Evolutionary conservation across 345 rosid genomes (phyloP), one percentile per base, ranked within the genome.

Genomic region (Salix purpurea): DNA sequence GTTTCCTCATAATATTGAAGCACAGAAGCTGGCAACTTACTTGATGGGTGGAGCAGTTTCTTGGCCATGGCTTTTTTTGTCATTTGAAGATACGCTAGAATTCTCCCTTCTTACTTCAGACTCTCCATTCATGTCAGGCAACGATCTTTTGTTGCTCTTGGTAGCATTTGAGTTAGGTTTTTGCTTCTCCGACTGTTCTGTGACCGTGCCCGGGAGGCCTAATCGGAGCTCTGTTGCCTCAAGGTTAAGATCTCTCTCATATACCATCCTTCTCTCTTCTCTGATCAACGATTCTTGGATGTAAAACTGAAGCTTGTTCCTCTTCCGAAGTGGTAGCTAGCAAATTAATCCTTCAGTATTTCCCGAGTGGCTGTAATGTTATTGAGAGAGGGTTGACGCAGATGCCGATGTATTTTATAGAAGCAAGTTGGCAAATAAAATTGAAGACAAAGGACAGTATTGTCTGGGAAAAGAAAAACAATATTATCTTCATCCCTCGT

Each of bases 201-300:
- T 15, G 34, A 46, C 52, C 0, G 79, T 75, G 64, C 88, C 87
- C 16, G 88, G 87, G 0, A 85, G 61, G 66, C 88, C 88, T 80
- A 85, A 48, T 19, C 90, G 75, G 72, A 87, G 88, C 83, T 83
- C 87, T 0, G 88, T 87, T 8, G 87, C 90, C 26, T 83, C 86
- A 15, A 85, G 78, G 54, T 85, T 81, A 21, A 87, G 85, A 26
- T 83, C 84, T 74, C 79, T 82, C 67, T 79, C 80, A n/a, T 70
- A 83, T 28, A 40, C 80, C 86, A 83, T 82, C 6, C 16, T 19
- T 62, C 39, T 36, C 18, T 14, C 44, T 46, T 34, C 24, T 26
- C 14, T 14, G 15, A 44, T 24, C 36, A 15, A 48, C 48, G 6
- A 19, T 58, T 26, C 32, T 10, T 18, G 56, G 11, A 65, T n/a